A percentile compares a stretch with the other conserved stretches of the same genome.
These are phyloP conservation scores for Hanseniaspora singularis DNA, from an alignment of 805 yeast species.

Conservation along the genomic window DNA sequence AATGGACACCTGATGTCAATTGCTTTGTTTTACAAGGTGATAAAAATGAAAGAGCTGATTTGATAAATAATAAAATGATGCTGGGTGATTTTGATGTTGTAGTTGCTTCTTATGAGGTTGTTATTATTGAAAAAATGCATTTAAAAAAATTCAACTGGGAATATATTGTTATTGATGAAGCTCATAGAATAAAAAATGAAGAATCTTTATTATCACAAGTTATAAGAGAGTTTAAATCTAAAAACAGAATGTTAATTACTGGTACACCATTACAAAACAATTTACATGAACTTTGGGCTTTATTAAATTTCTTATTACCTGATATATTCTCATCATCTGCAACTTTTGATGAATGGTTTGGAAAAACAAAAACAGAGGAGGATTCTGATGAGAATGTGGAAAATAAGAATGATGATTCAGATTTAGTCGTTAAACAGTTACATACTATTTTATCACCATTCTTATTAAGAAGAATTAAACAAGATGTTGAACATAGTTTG, in stretches of 20 bases:
- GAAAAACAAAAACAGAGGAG: slow-evolving; percentile 24
- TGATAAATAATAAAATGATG: slow-evolving; percentile 40
- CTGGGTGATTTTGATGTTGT: slow-evolving; percentile 61
- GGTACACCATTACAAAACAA: slow-evolving; percentile 79
- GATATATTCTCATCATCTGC: slow-evolving; percentile 66
- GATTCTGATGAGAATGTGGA: slow-evolving; percentile 30
- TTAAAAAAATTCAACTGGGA: slow-evolving; percentile 62
- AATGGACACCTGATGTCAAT: slow-evolving; percentile 70
- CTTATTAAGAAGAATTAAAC: slow-evolving; percentile 60
- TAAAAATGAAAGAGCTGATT: slow-evolving; percentile 48
- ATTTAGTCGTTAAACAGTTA: slow-evolving; percentile 49
- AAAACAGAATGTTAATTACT: slow-evolving; percentile 58
- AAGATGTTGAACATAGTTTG: slow-evolving; percentile 69
- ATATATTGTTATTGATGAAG: slow-evolving; percentile 66
- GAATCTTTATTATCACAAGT: slow-evolving; percentile 62
- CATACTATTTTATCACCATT: slow-evolving; percentile 70
- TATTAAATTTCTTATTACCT: slow-evolving; percentile 62
- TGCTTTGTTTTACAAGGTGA: slow-evolving; percentile 64
- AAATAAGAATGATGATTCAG: slow-evolving; percentile 34
- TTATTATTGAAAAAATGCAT: slow-evolving; percentile 58
- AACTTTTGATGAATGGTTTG: slow-evolving; percentile 67
- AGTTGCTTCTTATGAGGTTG: slow-evolving; percentile 63
- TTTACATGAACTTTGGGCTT: slow-evolving; percentile 70
- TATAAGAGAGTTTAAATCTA: slow-evolving; percentile 58
- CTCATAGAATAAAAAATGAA: slow-evolving; percentile 72